A percentile compares a stretch with the other conserved stretches of the same genome.
Evolutionary conservation across 2,329 filamentous ascomycete genomes (phyloP).

Genomic region (Pyricularia grisea): DNA sequence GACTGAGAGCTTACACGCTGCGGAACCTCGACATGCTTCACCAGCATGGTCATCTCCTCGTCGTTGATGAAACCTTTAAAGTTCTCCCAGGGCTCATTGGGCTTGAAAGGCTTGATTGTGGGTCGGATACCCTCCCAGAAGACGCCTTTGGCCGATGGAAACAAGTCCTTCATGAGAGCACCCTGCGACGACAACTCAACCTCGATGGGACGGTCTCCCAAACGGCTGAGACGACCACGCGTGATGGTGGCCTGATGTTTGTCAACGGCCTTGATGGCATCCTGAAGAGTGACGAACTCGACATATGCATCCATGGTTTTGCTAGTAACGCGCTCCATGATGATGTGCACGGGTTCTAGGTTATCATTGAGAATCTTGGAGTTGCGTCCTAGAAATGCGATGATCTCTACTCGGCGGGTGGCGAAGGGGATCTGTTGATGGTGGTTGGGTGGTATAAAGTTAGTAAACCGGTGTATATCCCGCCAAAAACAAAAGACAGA

Average conservation of each 20-base stretch:
- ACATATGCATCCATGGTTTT: constrained; percentile 55
- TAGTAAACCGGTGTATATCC: not conserved
- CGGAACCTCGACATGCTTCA: constrained; percentile 53
- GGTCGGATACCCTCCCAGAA: constrained; percentile 42
- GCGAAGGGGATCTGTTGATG: constrained; percentile 42
- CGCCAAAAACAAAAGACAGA: not conserved
- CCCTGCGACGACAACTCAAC: constrained; percentile 47
- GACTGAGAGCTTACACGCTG: constrained; percentile 41
- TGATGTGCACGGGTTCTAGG: constrained; percentile 50
- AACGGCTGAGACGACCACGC: constrained; percentile 32
- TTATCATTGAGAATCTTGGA: constrained; percentile 43
- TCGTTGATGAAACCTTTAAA: constrained; percentile 52
- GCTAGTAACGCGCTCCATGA: constrained; percentile 53
- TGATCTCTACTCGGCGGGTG: constrained; percentile 42
- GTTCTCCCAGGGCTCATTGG: constrained; percentile 33
- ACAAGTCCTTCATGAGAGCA: constrained; percentile 51
- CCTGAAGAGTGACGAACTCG: constrained; percentile 42
- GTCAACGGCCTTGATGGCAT: constrained; percentile 43
- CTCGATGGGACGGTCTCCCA: constrained; percentile 49
- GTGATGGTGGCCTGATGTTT: constrained; percentile 30
- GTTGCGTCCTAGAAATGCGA: constrained; percentile 50
- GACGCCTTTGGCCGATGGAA: constrained; percentile 47
- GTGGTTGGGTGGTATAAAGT: not conserved
- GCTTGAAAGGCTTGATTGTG: constrained; percentile 24
- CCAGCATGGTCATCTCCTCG: constrained; percentile 55